These are phyloP conservation scores for Aspergillus steynii DNA, from an alignment of 495 filamentous ascomycete species.

Conservation along the genomic window DNA sequence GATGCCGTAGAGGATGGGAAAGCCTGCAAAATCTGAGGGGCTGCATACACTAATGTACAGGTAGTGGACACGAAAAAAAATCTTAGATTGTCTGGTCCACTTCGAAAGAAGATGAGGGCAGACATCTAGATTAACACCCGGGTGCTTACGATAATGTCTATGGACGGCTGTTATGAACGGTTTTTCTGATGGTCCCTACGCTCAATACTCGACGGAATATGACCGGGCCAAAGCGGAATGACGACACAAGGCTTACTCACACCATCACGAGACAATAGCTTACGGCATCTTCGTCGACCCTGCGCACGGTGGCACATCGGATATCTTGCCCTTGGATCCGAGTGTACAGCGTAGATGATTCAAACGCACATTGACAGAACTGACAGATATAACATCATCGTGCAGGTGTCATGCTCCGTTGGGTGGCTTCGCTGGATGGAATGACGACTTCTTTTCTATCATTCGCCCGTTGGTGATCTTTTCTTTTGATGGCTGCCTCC, in stretches of 20 bases:
- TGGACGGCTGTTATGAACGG: background rate
- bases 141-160: background rate
- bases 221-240: background rate
- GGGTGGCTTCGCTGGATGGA: background rate
- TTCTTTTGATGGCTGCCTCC: background rate
- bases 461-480: background rate
- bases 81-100: background rate
- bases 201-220: background rate
- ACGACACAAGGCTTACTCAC: background rate
- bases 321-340: background rate
- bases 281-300: background rate
- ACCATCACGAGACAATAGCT: background rate
- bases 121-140: background rate
- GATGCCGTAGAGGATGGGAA: slow-evolving; percentile 2
- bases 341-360: background rate
- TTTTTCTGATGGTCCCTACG: background rate
- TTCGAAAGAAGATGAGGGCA: background rate
- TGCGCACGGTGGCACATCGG: background rate
- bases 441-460: background rate
- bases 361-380: background rate
- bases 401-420: background rate
- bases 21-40: background rate
- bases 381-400: slow-evolving; percentile 5
- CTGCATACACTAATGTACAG: slow-evolving; percentile 3
- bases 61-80: background rate